Base-by-base conservation (phyloP, 2,329 filamentous ascomycete genomes). In the Canariomyces notabilis region DNA sequence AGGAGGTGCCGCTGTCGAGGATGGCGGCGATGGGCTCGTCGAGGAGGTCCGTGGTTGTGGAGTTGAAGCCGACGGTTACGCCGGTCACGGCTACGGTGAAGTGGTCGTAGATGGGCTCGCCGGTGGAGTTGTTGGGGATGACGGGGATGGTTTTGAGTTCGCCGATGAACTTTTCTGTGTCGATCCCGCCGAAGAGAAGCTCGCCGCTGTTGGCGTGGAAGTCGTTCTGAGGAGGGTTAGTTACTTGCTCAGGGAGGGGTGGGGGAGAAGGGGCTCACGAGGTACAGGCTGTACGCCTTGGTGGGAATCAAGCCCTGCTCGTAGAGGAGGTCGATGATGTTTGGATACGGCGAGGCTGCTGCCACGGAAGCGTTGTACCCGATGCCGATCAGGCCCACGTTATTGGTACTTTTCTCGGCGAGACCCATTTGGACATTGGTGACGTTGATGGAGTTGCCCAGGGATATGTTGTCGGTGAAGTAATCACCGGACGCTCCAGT, bases 81-180 rank as follows among this genome's bases (percentile, higher is more conserved):
- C 40, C 35, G 38, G 49, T 50, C 19, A 39, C 12, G 4, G 37
- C 7, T 23, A 37, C 49, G 34, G 43, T 32, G 20, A 51, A 23
- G 21, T 33, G 31, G 16, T 54, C 44, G 33, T 41, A 55, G 19
- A 34, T 49, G n/a, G n/a, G n/a, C n/a, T n/a, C n/a, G 21, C 52
- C 46, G 40, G 57, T 44, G 1, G 38, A 45, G 31, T 54, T 43
- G 50, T 61, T 11, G 21, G 71, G 69, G 50, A 81, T 67, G 51
- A 83, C 76, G 35, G 79, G 77, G 1, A 80, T 65, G 41, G 74
- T 78, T 52, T 72, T 62, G 2, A 85, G 71, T 3, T 61, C 58
- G 15, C 79, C 80, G 2, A 65, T 64, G 55, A 71, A 82, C 57
- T 80, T 81, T 44, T 65, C 71, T 3, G 67, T 74, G 54, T 82